phyloP scores from a whole-genome alignment of 2,329 filamentous ascomycete genomes.

The Trichoderma sp. region DNA sequence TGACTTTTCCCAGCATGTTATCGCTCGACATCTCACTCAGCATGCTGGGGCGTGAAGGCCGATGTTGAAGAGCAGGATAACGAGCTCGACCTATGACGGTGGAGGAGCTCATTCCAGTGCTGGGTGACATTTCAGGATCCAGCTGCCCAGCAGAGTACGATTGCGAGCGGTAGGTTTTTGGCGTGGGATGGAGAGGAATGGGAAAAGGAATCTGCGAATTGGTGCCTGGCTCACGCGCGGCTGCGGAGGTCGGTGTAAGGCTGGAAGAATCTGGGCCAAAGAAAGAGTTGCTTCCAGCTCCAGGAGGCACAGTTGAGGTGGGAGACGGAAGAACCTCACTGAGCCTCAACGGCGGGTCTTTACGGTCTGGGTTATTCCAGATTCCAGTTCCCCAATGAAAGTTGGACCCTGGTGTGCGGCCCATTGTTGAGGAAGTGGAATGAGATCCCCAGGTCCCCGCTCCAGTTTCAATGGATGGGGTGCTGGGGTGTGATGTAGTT shows the following conservation, averaged over 20 bases:
- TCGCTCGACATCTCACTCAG: conserved; percentile 72
- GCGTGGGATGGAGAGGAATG: conserved; percentile 85
- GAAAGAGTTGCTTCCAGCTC: conserved; percentile 51
- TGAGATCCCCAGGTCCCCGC: conserved; percentile 59
- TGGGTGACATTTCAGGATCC: conserved; percentile 64
- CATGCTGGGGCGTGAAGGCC: conserved; percentile 78
- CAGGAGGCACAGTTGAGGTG: conserved; percentile 62
- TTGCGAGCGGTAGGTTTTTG: conserved; percentile 91
- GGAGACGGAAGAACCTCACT: conserved; percentile 77
- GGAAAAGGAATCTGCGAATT: conserved; percentile 78
- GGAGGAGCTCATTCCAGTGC: conserved; percentile 49
- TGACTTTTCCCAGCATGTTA: conserved; percentile 67
- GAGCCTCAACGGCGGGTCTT: conserved; percentile 74
- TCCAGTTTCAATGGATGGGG: conserved; percentile 69
- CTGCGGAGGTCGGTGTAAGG: conserved; percentile 54
- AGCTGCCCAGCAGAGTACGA: conserved; percentile 95
- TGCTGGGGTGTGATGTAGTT: conserved; percentile 78
- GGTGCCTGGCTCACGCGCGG: conserved; percentile 55
- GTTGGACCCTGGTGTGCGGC: conserved; percentile 54
- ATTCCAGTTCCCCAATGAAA: conserved; percentile 82
- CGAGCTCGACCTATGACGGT: conserved; percentile 58
- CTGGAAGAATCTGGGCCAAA: conserved; percentile 50
- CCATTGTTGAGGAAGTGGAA: conserved; percentile 51
- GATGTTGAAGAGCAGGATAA: conserved; percentile 74
- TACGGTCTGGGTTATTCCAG: conserved; percentile 74